Base-by-base conservation (phyloP, 345 rosid species). In the Pistacia atlantica region DNA sequence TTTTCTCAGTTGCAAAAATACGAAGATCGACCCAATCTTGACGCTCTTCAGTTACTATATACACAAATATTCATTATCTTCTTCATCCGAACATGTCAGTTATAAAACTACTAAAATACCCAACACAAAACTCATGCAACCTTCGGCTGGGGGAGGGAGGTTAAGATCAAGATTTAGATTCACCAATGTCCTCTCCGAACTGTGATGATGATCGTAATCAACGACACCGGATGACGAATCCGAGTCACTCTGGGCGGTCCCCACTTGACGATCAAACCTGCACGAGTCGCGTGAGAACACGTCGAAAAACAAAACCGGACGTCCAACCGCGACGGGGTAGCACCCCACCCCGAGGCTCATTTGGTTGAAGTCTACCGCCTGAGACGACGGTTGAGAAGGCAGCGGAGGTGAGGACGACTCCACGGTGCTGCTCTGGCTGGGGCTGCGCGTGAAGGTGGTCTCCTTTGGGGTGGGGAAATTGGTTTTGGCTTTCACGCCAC, bases 401-500 rank as follows among this genome's bases (percentile, higher is more conserved):
- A 69, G 83, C 76, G 87, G 76, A 1, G 97, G 95, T n/a, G 98
- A 92, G 71, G 84, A 84, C 9, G 87, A 86, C 80, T 93, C 97
- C 2, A 91, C 78, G 25, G 94, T 89, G 88, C 97, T 93, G 86
- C 89, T 91, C 78, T 89, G 90, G 90, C 97, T 95, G 2, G 97
- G 89, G 62, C 97, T 91, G 59, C 87, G 87, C 0, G 85, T 33
- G 75, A 81, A 71, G 67, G 60, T 69, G 20, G 25, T 76, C 69
- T 86, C 93, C 0, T 56, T 76, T 56, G 57, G 22, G 3, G 86
- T 67, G 5, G 89, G 87, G 78, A 95, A 95, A 68, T 93, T 93
- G 5, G 97, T 93, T 82, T 95, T 95, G 5, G 98, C 98, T 73
- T 91, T 91, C 11, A 83, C 80, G 1, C 98, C 98, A 1, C 97